Evolutionary conservation across 371 early-diverging fungal species (phyloP).

Genomic region (Catenaria anguillulae): DNA sequence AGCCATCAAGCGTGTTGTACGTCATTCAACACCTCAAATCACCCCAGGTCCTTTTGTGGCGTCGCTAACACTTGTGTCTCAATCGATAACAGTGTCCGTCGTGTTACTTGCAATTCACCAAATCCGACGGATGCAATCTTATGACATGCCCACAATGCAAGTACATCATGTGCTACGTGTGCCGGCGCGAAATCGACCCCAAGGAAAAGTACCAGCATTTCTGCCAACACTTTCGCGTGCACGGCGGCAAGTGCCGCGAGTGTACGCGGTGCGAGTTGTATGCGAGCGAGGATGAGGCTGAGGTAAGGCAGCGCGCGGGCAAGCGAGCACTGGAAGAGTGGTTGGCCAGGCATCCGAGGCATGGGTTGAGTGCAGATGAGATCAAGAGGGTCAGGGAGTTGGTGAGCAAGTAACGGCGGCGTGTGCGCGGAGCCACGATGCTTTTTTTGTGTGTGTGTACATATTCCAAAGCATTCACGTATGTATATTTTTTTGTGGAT

Average conservation of each 20-base stretch:
- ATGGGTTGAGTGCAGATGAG: neutral
- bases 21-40: too few species aligned
- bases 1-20: slow-evolving; percentile 18
- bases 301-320: slow-evolving; percentile 9
- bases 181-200: slow-evolving; percentile 16
- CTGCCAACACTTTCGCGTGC: slow-evolving; percentile 17
- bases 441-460: too few species aligned
- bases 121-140: slow-evolving; percentile 20
- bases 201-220: slow-evolving; percentile 16
- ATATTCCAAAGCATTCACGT: too few species aligned
- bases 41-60: neutral
- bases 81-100: slow-evolving; percentile 12
- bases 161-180: slow-evolving; percentile 20
- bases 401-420: neutral
- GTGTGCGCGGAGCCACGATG: neutral
- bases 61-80: neutral
- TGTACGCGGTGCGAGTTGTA: slow-evolving; percentile 17
- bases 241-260: slow-evolving; percentile 13
- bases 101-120: slow-evolving; percentile 16
- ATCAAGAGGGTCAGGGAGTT: neutral
- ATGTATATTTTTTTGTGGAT: too few species aligned
- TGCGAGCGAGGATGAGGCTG: slow-evolving; percentile 14
- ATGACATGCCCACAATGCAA: slow-evolving; percentile 17
- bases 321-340: slow-evolving; percentile 14
- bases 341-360: neutral